Evolutionary conservation across 805 yeast genomes (phyloP).

Genomic region (Barnettozyma botsteinii): DNA sequence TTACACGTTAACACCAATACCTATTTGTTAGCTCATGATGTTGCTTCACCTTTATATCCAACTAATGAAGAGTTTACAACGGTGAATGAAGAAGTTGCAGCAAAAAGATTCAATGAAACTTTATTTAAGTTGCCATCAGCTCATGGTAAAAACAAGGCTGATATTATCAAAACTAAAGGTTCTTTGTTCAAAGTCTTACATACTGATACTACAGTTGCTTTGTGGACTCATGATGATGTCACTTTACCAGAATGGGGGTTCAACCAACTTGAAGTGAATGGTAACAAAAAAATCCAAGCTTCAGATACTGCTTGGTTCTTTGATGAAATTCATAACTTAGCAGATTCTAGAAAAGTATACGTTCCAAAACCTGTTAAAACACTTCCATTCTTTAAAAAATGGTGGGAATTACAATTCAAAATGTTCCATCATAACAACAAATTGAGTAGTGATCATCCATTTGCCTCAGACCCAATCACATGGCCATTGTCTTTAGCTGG

Average conservation of each 20-base stretch:
- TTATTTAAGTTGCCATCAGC: conserved; percentile 67
- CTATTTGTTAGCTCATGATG: conserved; percentile 83
- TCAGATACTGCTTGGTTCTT: conserved; percentile 68
- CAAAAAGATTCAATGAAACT: conserved; percentile 60
- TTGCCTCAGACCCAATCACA: conserved; percentile 82
- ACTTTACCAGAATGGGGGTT: conserved; percentile 94
- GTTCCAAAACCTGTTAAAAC: conserved; percentile 57
- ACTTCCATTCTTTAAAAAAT: conserved; percentile 75
- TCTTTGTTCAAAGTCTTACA: conserved; percentile 69
- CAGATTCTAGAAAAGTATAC: conserved; percentile 56
- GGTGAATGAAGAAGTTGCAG: conserved; percentile 53
- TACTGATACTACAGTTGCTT: conserved; percentile 80
- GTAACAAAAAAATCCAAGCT: conserved; percentile 76
- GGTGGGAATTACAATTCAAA: conserved; percentile 79
- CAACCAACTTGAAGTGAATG: conserved; percentile 88
- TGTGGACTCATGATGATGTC: conserved; percentile 88
- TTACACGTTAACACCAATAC: conserved; percentile 79
- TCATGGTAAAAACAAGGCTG: conserved; percentile 44
- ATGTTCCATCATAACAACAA: conserved; percentile 94
- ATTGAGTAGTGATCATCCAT: conserved; percentile 85
- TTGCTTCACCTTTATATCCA: conserved; percentile 87
- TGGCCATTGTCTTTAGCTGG: conserved; percentile 93
- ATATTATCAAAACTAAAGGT: conserved; percentile 61
- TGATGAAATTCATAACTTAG: conserved; percentile 61
- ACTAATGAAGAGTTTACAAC: conserved; percentile 94